Evolutionary conservation across 192 early-diverging fungal species (phyloP), one percentile per base, ranked within the genome.

Genomic region (Linnemannia exigua): DNA sequence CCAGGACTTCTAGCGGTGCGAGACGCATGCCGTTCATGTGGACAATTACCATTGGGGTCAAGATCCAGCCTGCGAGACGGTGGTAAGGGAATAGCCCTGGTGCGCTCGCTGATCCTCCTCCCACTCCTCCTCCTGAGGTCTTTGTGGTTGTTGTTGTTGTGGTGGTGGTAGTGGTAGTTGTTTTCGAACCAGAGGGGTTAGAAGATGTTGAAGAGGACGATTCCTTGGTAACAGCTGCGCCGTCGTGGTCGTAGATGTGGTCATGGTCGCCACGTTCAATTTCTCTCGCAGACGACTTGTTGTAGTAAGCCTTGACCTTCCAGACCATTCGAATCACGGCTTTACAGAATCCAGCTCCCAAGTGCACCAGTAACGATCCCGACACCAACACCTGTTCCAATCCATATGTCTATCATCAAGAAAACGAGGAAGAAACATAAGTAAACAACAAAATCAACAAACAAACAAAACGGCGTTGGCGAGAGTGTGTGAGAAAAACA

Each of bases 351-450:
- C 86, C 82, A 5, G 86, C 67, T 12, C 71, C 46, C n/a, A 89
- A 50, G 71, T 89, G 88, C 9, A 82, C 69, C 3, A 51, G 66
- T 16, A 89, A 67, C 1, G 88, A 77, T 41, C 86, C 88, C 67
- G 81, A 87, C 14, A 89, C 88, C n/a, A 87, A 51, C 31, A 89
- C 77, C 6, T 83, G 79, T 35, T 89, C 88, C 16, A 89, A 16
- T 33, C 77, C 78, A 35, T 73, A 54, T 6, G 78, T 80, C 84
- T 80, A 61, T 46, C 36, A 63, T 35, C 6, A 46, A 15, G 14
- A 44, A 44, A 36, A 9, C 15, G 74, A 52, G 66, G 14, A 12
- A 22, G 58, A 67, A 1, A 33, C 54, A 69, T 7, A 54, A 73
- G n/a, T n/a, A n/a, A 25, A 47, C 47, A 77, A 50, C 47, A 63